phyloP scores from a whole-genome alignment of 2,329 filamentous ascomycete genomes.

The Ophiognomonia clavigignenti-juglandacearum region DNA sequence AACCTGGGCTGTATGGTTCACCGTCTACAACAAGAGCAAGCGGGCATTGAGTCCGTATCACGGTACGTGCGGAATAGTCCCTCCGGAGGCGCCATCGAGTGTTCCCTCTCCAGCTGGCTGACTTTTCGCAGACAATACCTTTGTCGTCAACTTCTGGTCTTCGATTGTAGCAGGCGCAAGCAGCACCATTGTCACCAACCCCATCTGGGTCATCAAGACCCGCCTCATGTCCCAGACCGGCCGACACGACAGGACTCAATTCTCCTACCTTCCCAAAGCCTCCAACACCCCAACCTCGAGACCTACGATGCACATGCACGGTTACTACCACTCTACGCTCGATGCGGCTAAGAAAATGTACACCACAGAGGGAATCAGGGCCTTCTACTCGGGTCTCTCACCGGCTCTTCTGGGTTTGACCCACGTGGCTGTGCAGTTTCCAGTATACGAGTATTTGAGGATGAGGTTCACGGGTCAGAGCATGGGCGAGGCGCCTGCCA shows the following conservation, averaged over 20 bases:
- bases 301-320: conserved; percentile 49
- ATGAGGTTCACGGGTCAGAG: conserved; percentile 82
- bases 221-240: conserved; percentile 87
- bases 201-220: conserved; percentile 99
- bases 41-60: conserved; percentile 63
- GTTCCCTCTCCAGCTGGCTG: conserved; percentile 17
- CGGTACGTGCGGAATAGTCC: conserved; percentile 40
- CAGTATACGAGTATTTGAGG: conserved; percentile 91
- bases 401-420: conserved; percentile 87
- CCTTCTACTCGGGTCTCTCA: conserved; percentile 93
- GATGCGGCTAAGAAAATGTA: conserved; percentile 98
- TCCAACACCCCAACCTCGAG: conserved; percentile 50
- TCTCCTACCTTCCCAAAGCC: conserved; percentile 42
- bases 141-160: conserved; percentile 79
- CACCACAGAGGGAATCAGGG: conserved; percentile 74
- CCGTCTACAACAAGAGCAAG: conserved; percentile 89
- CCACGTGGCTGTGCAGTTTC: conserved; percentile 96
- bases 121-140: conserved; percentile 58
- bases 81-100: neutral
- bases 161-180: conserved; percentile 87
- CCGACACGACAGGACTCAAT: conserved; percentile 39
- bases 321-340: conserved; percentile 85
- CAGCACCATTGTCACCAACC: conserved; percentile 92
- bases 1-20: conserved; percentile 98
- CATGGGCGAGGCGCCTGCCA: conserved; percentile 66